Base-by-base conservation (phyloP, 768 basidiomycete species). In the Macrolepiota fuliginosa region DNA sequence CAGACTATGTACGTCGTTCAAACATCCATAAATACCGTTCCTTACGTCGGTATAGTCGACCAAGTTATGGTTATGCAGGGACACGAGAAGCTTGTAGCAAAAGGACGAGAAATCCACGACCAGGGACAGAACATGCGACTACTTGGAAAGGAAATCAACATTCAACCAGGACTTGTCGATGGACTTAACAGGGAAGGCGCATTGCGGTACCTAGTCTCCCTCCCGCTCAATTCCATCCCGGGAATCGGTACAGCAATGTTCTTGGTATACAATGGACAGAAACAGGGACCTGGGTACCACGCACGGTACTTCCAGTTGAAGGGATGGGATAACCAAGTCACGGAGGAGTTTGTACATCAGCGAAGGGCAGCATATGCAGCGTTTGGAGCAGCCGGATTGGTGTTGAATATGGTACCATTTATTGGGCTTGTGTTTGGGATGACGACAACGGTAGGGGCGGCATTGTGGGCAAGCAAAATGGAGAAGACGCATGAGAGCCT, bases 241-340 rank as follows among this genome's bases (percentile, higher is more conserved):
- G 78, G 81, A 24, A 76, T 89, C 42, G 88, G 89, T 6, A 88
- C 88, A 2, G 81, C 77, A 15, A 67, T 85, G 62, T 90, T 91
- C 74, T 69, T 89, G 22, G 66, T 83, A 36, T 80, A 80, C 66
- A 85, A 85, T 56, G 82, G 82, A 71, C 64, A 60, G 19, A 79
- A 79, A 63, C 63, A 72, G 25, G 88, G 88, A 2, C 85, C 87
- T 0, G 72, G 77, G 7, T 87, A 82, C 73, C 86, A 89, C 71
- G 68, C 79, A 6, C 80, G 87, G 45, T 91, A 89, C 71, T 91
- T 90, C 76, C 83, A 87, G 72, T 78, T 90, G 52, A 89, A 88
- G 71, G 80, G 79, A 1, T 78, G 81, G 63, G 76, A 78, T 66
- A 73, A 76, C 29, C 58, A 69, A 15, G 77, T 82, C 61, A 75